Conservation (phyloP, 164 flowering plant species). For the Nymphaea thermarum region DNA sequence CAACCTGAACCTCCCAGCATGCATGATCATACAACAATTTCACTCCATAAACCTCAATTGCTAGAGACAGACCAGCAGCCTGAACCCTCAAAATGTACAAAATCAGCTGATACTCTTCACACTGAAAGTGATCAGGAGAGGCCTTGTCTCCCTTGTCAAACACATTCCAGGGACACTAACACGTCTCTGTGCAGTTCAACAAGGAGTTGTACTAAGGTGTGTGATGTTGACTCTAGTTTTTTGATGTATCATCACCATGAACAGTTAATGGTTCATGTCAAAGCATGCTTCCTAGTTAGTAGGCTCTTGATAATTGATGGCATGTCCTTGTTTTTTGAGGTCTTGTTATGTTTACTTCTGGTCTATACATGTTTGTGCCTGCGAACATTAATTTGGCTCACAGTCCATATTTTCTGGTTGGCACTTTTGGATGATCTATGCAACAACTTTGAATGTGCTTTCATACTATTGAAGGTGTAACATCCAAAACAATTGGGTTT, state of each 20-base stretch:
- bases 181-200: slow-evolving; percentile 36
- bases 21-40: slow-evolving; percentile 4
- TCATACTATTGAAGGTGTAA: neutral
- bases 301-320: too few species aligned
- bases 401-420: too few species aligned
- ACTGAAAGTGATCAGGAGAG: slow-evolving; percentile 35
- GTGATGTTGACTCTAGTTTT: neutral
- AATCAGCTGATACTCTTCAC: slow-evolving; percentile 18
- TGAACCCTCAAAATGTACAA: slow-evolving; percentile 36
- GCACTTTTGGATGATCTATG: too few species aligned
- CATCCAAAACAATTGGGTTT: slow-evolving; percentile 2
- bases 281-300: too few species aligned
- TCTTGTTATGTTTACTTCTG: too few species aligned
- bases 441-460: too few species aligned
- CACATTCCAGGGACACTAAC: slow-evolving; percentile 19
- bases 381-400: too few species aligned
- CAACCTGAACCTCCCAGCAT: slow-evolving; percentile 16
- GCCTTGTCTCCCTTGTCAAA: slow-evolving; percentile 17
- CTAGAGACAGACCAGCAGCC: slow-evolving; percentile 29
- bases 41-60: slow-evolving; percentile 9
- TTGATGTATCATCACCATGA: too few species aligned
- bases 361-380: too few species aligned
- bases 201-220: slow-evolving; percentile 79
- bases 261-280: too few species aligned
- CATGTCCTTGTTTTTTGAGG: too few species aligned